Percentiles rank a stretch among this genome's conserved stretches.
Evolutionary conservation across 768 basidiomycete genomes (phyloP).

Genomic region (Suillus plorans): DNA sequence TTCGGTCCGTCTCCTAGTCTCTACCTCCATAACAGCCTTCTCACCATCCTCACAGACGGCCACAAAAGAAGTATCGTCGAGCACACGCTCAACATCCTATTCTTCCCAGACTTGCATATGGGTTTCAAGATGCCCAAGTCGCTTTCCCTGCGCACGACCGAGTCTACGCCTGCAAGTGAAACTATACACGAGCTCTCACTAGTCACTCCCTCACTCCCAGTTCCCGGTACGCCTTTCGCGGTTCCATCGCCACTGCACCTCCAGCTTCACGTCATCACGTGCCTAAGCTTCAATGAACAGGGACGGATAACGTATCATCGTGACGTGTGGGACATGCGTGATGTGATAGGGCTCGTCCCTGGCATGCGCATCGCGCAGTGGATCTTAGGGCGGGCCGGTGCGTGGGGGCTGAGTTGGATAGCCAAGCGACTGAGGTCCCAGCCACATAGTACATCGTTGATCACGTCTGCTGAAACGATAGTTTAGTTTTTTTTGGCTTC

Average conservation of each 20-base stretch:
- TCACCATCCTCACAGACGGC: slow-evolving; percentile 49
- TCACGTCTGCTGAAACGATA: background rate
- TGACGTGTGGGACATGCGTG: slow-evolving; percentile 71
- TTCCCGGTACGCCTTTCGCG: slow-evolving; percentile 58
- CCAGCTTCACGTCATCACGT: slow-evolving; percentile 3
- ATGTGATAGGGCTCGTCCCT: slow-evolving; percentile 71
- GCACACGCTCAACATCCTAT: slow-evolving; percentile 29
- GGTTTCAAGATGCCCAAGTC: slow-evolving; percentile 41
- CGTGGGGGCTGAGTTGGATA: slow-evolving; percentile 50
- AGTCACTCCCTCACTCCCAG: slow-evolving; percentile 40
- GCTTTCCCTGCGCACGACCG: slow-evolving; percentile 26
- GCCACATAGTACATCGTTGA: background rate
- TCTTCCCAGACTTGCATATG: slow-evolving; percentile 71
- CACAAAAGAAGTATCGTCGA: slow-evolving; percentile 69
- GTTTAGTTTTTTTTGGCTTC: background rate
- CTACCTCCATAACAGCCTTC: background rate
- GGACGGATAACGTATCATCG: slow-evolving; percentile 73
- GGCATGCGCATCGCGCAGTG: slow-evolving; percentile 68
- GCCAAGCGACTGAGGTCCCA: background rate
- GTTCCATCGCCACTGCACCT: slow-evolving; percentile 73
- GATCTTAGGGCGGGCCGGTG: slow-evolving; percentile 62
- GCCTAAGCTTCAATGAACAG: slow-evolving; percentile 20
- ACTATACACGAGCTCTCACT: background rate
- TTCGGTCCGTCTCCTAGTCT: slow-evolving; percentile 54
- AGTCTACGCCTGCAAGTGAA: background rate